Percentiles rank a stretch among this genome's conserved stretches.
These are phyloP conservation scores for Colletotrichum horii DNA, from an alignment of 2,329 filamentous ascomycete genomes.

Conservation along the genomic window DNA sequence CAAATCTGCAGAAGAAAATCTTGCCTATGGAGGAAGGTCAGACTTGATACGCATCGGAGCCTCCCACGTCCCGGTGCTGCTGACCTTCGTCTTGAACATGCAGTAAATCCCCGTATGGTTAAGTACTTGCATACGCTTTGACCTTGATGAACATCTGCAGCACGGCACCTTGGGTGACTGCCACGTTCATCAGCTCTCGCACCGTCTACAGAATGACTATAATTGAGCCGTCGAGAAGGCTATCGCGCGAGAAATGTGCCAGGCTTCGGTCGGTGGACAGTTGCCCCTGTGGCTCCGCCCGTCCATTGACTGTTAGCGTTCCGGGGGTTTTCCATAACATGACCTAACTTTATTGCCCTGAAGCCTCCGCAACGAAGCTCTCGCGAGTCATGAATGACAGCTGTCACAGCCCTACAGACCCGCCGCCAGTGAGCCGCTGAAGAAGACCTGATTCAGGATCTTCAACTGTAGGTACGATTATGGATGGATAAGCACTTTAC, in stretches of 20 bases:
- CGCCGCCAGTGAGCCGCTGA: neutral
- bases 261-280: neutral
- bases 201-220: neutral
- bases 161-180: neutral
- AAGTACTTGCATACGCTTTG: neutral
- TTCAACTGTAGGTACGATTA: neutral
- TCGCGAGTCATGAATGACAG: conserved; percentile 1
- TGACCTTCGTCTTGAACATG: neutral
- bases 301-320: neutral
- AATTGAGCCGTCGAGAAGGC: neutral
- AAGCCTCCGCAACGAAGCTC: neutral
- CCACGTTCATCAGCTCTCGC: neutral
- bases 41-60: neutral
- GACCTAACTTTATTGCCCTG: neutral
- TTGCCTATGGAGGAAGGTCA: neutral
- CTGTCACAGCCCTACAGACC: conserved; percentile 5
- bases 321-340: neutral
- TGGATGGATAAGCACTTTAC: neutral
- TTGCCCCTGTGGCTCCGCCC: neutral
- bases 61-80: neutral
- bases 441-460: neutral
- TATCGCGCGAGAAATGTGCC: neutral
- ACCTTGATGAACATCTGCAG: neutral
- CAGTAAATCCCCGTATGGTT: neutral
- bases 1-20: neutral